phyloP scores from a whole-genome alignment of 129 eudicot genomes.

The Pittosporum tobira region DNA sequence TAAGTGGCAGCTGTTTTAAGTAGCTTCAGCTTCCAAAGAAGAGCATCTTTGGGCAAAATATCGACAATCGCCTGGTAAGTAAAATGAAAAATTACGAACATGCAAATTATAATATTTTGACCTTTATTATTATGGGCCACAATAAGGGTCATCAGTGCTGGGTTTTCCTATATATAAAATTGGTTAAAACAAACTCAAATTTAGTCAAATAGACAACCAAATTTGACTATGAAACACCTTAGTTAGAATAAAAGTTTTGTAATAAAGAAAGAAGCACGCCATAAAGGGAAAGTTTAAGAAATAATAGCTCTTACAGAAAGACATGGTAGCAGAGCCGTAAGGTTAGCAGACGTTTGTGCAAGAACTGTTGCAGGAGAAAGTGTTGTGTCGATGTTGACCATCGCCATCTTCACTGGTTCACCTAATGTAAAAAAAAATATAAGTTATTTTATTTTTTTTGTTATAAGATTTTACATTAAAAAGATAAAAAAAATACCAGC shows the following conservation, averaged over 20 bases:
- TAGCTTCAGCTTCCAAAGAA: conserved; percentile 50
- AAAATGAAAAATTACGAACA: conserved; percentile 5
- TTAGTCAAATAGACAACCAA: background rate
- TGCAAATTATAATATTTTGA: no score
- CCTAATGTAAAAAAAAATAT: conserved; percentile 34
- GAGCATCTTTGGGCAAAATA: conserved; percentile 35
- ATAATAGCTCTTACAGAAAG: conserved; percentile 48
- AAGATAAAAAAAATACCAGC: no score
- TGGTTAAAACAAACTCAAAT: background rate
- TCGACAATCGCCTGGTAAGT: conserved; percentile 28
- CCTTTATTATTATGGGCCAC: background rate
- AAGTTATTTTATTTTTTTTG: no score
- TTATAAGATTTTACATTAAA: no score
- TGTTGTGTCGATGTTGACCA: conserved; percentile 35
- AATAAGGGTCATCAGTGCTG: background rate
- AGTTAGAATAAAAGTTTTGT: background rate
- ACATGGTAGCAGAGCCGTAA: conserved; percentile 55
- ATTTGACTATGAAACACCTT: background rate
- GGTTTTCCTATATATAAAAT: no score
- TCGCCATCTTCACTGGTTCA: conserved; percentile 85
- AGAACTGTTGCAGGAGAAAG: conserved; percentile 31
- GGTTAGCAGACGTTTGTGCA: conserved; percentile 53
- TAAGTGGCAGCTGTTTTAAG: conserved; percentile 45
- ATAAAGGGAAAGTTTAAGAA: background rate
- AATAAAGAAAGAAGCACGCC: background rate